These are phyloP conservation scores for Suhomyces bribrorum DNA, from an alignment of 1,139 yeast genomes.

Conservation along the genomic window DNA sequence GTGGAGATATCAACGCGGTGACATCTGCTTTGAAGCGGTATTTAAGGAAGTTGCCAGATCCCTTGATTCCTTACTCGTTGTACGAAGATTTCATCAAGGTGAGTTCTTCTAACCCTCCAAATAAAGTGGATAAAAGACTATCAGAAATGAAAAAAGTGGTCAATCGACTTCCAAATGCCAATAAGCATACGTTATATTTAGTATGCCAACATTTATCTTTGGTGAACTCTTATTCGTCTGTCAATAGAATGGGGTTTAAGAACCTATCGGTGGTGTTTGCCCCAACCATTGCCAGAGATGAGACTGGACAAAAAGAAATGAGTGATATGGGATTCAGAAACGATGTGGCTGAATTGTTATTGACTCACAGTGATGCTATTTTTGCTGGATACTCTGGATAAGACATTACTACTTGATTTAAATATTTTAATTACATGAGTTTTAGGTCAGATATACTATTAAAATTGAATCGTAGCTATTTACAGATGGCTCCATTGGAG, in stretches of 20 bases:
- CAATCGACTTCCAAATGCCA: constrained; percentile 63
- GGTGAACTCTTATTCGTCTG: constrained; percentile 48
- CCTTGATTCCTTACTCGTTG: constrained; percentile 69
- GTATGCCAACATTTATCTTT: constrained; percentile 66
- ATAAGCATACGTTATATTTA: constrained; percentile 55
- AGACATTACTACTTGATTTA: neutral
- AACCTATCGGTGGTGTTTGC: constrained; percentile 94
- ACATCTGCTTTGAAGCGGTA: constrained; percentile 87
- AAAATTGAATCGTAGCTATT: neutral
- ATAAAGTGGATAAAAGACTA: constrained; percentile 32
- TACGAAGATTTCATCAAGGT: constrained; percentile 66
- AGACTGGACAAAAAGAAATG: constrained; percentile 80
- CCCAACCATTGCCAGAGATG: constrained; percentile 85
- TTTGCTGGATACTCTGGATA: constrained; percentile 22
- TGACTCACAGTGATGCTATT: constrained; percentile 53
- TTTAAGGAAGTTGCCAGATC: constrained; percentile 80
- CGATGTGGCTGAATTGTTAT: constrained; percentile 73
- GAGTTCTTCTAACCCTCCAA: constrained; percentile 35
- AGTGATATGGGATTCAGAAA: constrained; percentile 83
- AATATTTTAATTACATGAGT: neutral
- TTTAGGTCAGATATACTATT: neutral
- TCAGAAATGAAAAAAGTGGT: constrained; percentile 32
- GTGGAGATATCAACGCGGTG: constrained; percentile 80
- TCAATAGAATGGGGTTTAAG: constrained; percentile 75
- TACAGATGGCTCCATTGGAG: too few relatives aligned